Percentiles rank a stretch among this genome's conserved stretches.
Conservation (phyloP, 805 yeast genomes). For the Clavispora vitiphila region DNA sequence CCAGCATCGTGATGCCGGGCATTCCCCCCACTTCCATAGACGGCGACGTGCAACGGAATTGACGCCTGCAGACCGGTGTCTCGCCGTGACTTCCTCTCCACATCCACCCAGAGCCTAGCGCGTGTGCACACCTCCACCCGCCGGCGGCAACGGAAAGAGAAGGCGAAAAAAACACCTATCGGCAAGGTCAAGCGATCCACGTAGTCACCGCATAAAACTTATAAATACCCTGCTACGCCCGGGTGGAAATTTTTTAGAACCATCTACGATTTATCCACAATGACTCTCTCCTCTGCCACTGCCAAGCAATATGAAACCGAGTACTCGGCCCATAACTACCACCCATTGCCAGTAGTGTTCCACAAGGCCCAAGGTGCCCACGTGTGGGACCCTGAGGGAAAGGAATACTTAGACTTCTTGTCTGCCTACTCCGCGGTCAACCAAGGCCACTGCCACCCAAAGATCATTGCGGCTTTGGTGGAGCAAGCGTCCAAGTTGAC, state of each 20-base stretch:
- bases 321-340: slow-evolving; percentile 95
- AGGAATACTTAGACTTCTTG: slow-evolving; percentile 84
- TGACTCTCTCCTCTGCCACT: slow-evolving; percentile 51
- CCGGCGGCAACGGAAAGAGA: slow-evolving; percentile 9
- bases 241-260: not conserved
- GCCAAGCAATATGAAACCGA: slow-evolving; percentile 67
- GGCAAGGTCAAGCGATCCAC: slow-evolving; percentile 17
- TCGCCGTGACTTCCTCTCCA: not conserved
- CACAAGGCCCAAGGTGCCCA: slow-evolving; percentile 83
- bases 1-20: too few relatives aligned
- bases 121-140: not conserved
- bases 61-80: too few relatives aligned
- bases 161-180: slow-evolving; percentile 15
- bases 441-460: slow-evolving; percentile 98
- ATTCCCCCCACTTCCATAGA: too few relatives aligned
- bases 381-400: slow-evolving; percentile 98
- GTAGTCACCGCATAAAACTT: not conserved
- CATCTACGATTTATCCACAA: not conserved
- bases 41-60: too few relatives aligned
- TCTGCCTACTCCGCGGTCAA: slow-evolving; percentile 96
- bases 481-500: slow-evolving; percentile 87
- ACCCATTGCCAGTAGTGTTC: slow-evolving; percentile 93
- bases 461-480: slow-evolving; percentile 74
- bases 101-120: not conserved
- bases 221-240: slow-evolving; percentile 3